Evolutionary conservation across 2,329 filamentous ascomycete genomes (phyloP).

Genomic region (Epichloe sibirici): DNA sequence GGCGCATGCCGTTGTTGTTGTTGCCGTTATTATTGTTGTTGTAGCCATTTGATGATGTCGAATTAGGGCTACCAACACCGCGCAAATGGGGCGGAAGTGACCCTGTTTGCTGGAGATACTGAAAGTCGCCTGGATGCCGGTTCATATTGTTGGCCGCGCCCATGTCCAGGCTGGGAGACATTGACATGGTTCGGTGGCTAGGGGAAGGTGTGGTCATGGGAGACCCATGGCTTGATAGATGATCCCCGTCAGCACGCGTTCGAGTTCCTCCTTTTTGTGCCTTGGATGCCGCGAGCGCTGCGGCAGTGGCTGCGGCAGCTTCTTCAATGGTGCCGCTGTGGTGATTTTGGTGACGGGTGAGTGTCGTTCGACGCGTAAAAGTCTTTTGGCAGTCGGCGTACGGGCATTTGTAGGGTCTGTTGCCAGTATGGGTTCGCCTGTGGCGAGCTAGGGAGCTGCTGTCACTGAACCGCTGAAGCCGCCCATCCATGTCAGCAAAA

Average conservation of each 20-base stretch:
- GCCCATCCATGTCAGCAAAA: not conserved
- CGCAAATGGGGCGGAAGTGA: conserved; percentile 76
- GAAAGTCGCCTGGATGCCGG: conserved; percentile 51
- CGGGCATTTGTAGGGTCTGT: conserved; percentile 92
- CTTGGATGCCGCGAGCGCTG: conserved; percentile 55
- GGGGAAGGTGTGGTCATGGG: conserved; percentile 74
- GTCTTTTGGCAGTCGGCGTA: conserved; percentile 98
- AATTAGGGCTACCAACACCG: conserved; percentile 58
- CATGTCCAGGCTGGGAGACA: conserved; percentile 69
- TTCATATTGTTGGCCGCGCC: conserved; percentile 55
- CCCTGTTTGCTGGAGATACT: conserved; percentile 61
- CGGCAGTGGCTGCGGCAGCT: conserved; percentile 77
- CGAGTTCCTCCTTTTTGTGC: conserved; percentile 27
- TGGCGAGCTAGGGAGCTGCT: conserved; percentile 89
- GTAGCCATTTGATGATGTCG: conserved; percentile 48
- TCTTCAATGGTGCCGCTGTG: conserved; percentile 94
- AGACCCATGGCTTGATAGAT: conserved; percentile 59
- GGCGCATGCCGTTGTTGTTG: conserved; percentile 38
- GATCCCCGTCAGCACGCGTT: conserved; percentile 57
- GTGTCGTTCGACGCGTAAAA: conserved; percentile 86
- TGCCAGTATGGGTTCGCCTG: conserved; percentile 88
- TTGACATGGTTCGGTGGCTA: conserved; percentile 63
- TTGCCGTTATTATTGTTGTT: conserved; percentile 17
- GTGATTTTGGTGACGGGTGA: conserved; percentile 91
- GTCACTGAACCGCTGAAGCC: conserved; percentile 76